Conservation (phyloP, 305 asterid genomes). For the Fraxinus sp. region DNA sequence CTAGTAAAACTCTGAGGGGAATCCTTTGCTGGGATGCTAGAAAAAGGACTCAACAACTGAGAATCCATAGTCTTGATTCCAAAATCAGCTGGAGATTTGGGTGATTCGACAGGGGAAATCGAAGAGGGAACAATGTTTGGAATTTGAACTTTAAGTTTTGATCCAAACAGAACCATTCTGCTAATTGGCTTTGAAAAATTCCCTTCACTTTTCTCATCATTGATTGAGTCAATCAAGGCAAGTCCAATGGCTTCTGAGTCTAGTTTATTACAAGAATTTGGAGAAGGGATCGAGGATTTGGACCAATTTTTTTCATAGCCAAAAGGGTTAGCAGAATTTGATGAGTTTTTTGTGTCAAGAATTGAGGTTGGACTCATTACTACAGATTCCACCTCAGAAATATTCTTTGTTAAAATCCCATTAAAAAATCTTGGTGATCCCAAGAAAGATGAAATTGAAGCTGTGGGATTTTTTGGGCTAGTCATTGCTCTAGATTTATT, state of each 20-base stretch:
- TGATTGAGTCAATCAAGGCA: conserved; percentile 63
- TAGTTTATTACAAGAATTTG: conserved; percentile 28
- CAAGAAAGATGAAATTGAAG: conserved; percentile 61
- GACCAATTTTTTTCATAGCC: conserved; percentile 36
- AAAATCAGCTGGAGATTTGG: conserved; percentile 74
- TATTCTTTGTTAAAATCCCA: conserved; percentile 35
- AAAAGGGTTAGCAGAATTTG: conserved; percentile 56
- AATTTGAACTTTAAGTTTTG: conserved; percentile 76
- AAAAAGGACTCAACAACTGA: conserved; percentile 35
- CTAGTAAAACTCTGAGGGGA: conserved; percentile 24
- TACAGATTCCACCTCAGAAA: conserved; percentile 41
- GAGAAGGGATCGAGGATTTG: conserved; percentile 19
- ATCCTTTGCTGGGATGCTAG: conserved; percentile 35
- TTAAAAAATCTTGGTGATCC: conserved; percentile 65
- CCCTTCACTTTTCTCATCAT: conserved; percentile 29
- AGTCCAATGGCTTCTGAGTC: conserved; percentile 64
- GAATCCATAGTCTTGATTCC: conserved; percentile 71
- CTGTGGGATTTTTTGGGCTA: conserved; percentile 44
- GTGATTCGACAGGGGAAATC: conserved; percentile 40
- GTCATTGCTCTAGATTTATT: conserved; percentile 74
- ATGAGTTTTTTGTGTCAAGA: conserved; percentile 54
- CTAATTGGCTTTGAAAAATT: conserved; percentile 39
- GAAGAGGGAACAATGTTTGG: conserved; percentile 37
- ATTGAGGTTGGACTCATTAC: conserved; percentile 67
- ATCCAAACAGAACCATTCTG: conserved; percentile 65